Base-by-base conservation (phyloP, 768 basidiomycete species). In the Rhizopogon sp. region DNA sequence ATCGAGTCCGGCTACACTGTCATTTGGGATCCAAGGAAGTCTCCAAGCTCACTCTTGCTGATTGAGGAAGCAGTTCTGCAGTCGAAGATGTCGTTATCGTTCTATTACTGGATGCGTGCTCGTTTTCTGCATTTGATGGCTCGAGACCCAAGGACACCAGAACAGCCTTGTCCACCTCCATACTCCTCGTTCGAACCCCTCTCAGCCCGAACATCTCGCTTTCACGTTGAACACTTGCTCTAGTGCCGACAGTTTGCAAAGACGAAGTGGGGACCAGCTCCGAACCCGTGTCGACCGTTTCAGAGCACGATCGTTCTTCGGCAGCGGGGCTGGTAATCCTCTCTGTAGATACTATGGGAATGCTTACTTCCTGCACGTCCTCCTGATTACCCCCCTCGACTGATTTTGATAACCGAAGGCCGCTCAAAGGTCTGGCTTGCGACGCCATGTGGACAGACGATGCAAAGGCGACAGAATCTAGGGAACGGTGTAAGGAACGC, bases 91-190 rank as follows among this genome's bases (percentile, higher is more conserved):
- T 29, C 10, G 17, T 35, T 31, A 29, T 41, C 9, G 22, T 29
- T 28, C 1, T 16, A 29, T 54, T 13, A 20, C n/a, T 16, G 28
- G 10, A 8, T 28, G 37, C 14, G 16, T 47, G 33, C 55, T 55
- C 11, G 14, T n/a, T 43, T 17, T 51, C 50, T 16, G 50, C 53
- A 53, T 56, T 56, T 7, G 52, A 39, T 20, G 40, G 49, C 45
- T 66, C 64, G 20, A 57, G 39, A 51, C 61, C 55, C 58, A 76
- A 56, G 13, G 72, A 66, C 33, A 80, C 59, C 28, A 81, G 60
- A 44, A 77, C 68, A 4, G 75, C 79, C 62, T 72, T 74, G 65
- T 79, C 31, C 56, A 80, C 68, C 60, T 79, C 76, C 62, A 82
- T 67, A 56, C 79, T 82, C 62, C 72, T 76, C 45, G 78, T 74